A percentile compares a stretch with the other conserved stretches of the same genome.
These are phyloP conservation scores for Colletotrichum sp. DNA, from an alignment of 2,329 filamentous ascomycete genomes.

Conservation along the genomic window DNA sequence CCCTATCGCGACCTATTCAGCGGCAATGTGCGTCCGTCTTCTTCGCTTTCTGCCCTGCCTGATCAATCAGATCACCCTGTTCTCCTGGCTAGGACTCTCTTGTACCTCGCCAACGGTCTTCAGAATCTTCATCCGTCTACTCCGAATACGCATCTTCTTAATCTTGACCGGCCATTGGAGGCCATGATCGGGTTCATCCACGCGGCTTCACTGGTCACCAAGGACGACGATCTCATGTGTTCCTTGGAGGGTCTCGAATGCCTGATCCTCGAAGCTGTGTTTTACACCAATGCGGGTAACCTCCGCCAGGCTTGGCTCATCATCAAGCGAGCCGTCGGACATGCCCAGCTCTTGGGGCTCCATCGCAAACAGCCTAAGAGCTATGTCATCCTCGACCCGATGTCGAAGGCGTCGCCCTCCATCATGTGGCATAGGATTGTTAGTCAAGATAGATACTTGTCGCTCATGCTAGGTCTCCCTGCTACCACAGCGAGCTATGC, in stretches of 20 bases:
- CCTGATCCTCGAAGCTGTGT: slow-evolving; percentile 45
- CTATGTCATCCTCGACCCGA: background rate
- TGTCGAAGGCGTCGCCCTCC: background rate
- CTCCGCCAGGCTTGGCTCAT: slow-evolving; percentile 44
- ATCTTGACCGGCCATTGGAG: slow-evolving; percentile 24
- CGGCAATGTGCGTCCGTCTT: background rate
- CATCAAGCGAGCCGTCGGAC: slow-evolving; percentile 38
- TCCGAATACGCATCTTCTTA: slow-evolving; percentile 26
- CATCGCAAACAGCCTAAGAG: slow-evolving; percentile 27
- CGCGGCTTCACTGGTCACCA: slow-evolving; percentile 30
- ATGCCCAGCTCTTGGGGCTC: slow-evolving; percentile 47
- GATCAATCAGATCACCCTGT: background rate
- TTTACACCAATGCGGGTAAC: slow-evolving; percentile 41
- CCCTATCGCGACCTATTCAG: background rate
- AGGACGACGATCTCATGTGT: slow-evolving; percentile 40
- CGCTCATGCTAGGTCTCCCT: slow-evolving; percentile 43
- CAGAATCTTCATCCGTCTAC: slow-evolving; percentile 13
- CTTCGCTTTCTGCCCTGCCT: background rate
- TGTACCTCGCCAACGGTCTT: background rate
- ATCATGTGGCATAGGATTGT: slow-evolving; percentile 42
- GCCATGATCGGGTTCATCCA: slow-evolving; percentile 32
- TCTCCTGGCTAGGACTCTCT: background rate
- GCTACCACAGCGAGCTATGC: slow-evolving; percentile 23
- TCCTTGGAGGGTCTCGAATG: slow-evolving; percentile 46
- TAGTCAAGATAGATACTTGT: slow-evolving; percentile 38